phyloP scores from a whole-genome alignment of 2,329 filamentous ascomycete species.

The Meredithiella fracta region DNA sequence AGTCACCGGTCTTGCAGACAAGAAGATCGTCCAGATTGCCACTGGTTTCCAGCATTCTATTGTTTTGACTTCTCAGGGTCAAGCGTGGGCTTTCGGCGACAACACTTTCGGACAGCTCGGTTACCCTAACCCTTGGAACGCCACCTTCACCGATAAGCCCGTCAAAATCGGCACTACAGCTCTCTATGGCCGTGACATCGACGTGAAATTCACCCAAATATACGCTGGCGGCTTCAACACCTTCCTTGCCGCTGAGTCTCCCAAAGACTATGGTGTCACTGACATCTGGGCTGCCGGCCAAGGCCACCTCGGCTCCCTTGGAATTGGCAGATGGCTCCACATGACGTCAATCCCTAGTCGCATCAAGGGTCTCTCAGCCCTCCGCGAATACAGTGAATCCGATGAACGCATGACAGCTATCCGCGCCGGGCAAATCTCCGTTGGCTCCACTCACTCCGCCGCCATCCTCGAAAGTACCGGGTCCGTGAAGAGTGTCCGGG shows the following conservation, averaged over 20 bases:
- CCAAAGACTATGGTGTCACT: slow-evolving; percentile 33
- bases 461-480: slow-evolving; percentile 74
- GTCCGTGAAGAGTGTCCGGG: slow-evolving; percentile 41
- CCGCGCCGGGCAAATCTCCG: slow-evolving; percentile 52
- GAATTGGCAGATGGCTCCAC: slow-evolving; percentile 80
- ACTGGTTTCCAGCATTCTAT: slow-evolving; percentile 77
- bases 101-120: slow-evolving; percentile 85
- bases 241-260: slow-evolving; percentile 59
- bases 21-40: slow-evolving; percentile 58
- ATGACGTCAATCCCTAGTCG: slow-evolving; percentile 62
- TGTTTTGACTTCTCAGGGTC: slow-evolving; percentile 57
- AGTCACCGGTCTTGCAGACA: slow-evolving; percentile 52
- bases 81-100: slow-evolving; percentile 76
- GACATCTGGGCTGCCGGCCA: slow-evolving; percentile 81
- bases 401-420: slow-evolving; percentile 57
- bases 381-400: slow-evolving; percentile 75
- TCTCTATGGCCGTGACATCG: slow-evolving; percentile 9
- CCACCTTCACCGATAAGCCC: slow-evolving; percentile 5
- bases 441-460: slow-evolving; percentile 65
- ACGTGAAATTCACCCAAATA: slow-evolving; percentile 26
- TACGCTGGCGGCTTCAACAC: slow-evolving; percentile 76
- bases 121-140: slow-evolving; percentile 55
- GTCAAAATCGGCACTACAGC: not conserved
- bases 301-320: slow-evolving; percentile 69
- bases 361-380: slow-evolving; percentile 64